Conservation (phyloP, 257 asterid genomes). For the Solanum arcanum region DNA sequence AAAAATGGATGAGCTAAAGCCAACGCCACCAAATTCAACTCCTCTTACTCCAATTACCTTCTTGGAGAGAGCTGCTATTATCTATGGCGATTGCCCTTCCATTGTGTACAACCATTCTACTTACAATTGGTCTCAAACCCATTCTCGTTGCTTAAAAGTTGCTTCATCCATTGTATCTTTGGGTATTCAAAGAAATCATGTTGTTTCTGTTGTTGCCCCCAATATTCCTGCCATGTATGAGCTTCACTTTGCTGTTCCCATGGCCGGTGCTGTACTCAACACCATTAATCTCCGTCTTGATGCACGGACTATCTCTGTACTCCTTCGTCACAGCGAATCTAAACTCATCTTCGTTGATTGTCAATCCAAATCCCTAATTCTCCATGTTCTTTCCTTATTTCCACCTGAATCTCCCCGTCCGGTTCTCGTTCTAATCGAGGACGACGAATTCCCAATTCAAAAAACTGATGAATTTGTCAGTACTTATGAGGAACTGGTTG, state of each 20-base stretch:
- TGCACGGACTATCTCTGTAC: conserved; percentile 44
- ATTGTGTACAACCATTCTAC: conserved; percentile 26
- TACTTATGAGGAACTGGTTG: conserved; percentile 27
- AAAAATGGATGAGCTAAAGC: conserved; percentile 26
- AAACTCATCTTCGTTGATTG: conserved; percentile 50
- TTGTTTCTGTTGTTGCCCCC: conserved; percentile 60
- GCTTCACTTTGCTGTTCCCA: conserved; percentile 65
- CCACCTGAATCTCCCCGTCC: conserved; percentile 26
- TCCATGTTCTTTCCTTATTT: conserved; percentile 44
- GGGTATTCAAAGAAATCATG: conserved; percentile 43
- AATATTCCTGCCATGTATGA: conserved; percentile 75
- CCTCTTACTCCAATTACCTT: conserved; percentile 53
- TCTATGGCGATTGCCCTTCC: conserved; percentile 53
- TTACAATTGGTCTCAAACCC: conserved; percentile 57
- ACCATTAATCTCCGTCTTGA: conserved; percentile 62
- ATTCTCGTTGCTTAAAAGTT: conserved; percentile 27
- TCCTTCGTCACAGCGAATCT: conserved; percentile 47
- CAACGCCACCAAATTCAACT: conserved; percentile 36
- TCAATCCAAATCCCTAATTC: conserved; percentile 25
- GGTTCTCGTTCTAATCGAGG: conserved; percentile 24
- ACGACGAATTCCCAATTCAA: not conserved
- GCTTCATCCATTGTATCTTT: conserved; percentile 46
- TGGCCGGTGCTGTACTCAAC: conserved; percentile 71
- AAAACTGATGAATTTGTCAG: not conserved
- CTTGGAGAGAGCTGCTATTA: conserved; percentile 44